Conservation (phyloP, 1,284 basidiomycete genomes). For the Boletus mariae region DNA sequence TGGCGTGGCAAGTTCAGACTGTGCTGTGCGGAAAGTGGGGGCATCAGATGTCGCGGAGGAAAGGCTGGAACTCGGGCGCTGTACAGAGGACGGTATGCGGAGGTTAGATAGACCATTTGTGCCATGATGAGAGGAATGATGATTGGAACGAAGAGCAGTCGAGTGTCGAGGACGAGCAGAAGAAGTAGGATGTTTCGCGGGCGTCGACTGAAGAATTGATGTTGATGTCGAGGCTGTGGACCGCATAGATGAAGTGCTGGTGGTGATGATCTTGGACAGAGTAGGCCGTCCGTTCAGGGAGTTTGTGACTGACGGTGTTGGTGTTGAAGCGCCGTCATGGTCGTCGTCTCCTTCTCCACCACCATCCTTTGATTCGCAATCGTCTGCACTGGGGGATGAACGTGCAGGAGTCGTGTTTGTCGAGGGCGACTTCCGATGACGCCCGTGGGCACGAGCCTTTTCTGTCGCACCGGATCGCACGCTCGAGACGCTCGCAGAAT, state of each 20-base stretch:
- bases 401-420: constrained; percentile 7
- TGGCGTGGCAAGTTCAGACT: constrained; percentile 38
- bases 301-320: constrained; percentile 10
- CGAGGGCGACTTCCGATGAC: constrained; percentile 25
- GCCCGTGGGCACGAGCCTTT: constrained; percentile 19
- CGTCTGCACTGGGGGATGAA: background rate
- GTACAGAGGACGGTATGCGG: constrained; percentile 35
- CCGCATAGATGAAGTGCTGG: constrained; percentile 29
- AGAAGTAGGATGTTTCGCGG: constrained; percentile 11
- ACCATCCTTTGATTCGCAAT: constrained; percentile 4
- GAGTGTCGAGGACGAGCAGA: constrained; percentile 23
- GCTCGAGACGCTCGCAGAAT: constrained; percentile 24
- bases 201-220: background rate
- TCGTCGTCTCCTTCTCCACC: constrained; percentile 16
- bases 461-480: constrained; percentile 23
- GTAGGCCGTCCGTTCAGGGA: constrained; percentile 25
- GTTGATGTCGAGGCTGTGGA: constrained; percentile 20
- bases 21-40: constrained; percentile 57
- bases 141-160: constrained; percentile 17
- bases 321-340: constrained; percentile 16
- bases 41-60: constrained; percentile 51
- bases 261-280: constrained; percentile 28
- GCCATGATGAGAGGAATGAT: constrained; percentile 21
- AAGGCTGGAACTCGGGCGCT: constrained; percentile 43
- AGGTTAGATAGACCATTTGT: constrained; percentile 30